Base-by-base conservation (phyloP, 495 filamentous ascomycete genomes). In the Venustampulla echinocandica region DNA sequence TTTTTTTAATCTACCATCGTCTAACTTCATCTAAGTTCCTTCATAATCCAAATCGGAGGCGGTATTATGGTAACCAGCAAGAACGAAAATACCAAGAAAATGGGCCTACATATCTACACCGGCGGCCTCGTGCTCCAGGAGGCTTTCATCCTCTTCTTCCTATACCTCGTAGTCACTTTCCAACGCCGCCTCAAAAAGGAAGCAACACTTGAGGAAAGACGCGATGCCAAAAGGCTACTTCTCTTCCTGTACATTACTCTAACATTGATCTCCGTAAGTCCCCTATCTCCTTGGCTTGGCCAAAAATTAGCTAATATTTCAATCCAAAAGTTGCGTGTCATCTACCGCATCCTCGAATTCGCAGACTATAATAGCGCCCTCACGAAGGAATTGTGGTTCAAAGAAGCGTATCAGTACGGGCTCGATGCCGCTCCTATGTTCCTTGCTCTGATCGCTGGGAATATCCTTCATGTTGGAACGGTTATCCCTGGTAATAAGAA, bases 271-370 rank as follows among this genome's bases (percentile, higher is more conserved):
- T 65, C 66, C 1, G 69, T 53, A 53, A 36, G 44, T 43, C 5
- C 33, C n/a, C 11, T 27, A 22, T 28, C 41, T 20, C 19, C 35
- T 7, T 2, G 10, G n/a, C 24, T 34, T 4, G 21, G 10, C 3
- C 13, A 7, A 19, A 34, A n/a, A 11, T 27, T 18, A 10, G 4
- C 25, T 45, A 4, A 3, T 33, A 20, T 4, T 19, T 6, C 10
- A 10, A 14, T 35, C 33, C 4, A 27, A 1, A 6, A 53, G 50
- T 35, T 74, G 35, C 76, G 75, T 35, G 78, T 79, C 48, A 63
- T 76, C 44, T 80, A 70, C 61, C 69, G 76, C 42, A 61, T 81
- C 3, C 54, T 66, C 40, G 72, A 80, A 37, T 80, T 71, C 58
- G 61, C 69, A 9, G 74, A 74, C 17, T 54, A 58, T 0, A 46